Base-by-base conservation (phyloP, 345 rosid species). In the Alliaria petiolata region DNA sequence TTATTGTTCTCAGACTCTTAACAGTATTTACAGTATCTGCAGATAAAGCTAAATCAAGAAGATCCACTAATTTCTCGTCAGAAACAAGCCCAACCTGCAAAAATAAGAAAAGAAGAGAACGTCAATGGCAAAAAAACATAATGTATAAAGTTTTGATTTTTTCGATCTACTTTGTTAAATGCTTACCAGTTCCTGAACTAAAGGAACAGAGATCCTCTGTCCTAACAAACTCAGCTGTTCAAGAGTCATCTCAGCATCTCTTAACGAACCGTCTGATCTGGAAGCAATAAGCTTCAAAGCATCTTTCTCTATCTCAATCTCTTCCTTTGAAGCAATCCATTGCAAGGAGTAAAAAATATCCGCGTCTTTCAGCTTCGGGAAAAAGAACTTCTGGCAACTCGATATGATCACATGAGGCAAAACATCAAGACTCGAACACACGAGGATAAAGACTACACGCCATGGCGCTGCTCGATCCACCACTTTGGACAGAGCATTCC, bases 1-100 rank as follows among this genome's bases (percentile, higher is more conserved):
- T 90, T 78, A 95, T 89, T 71, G 78, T 81, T 73, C 99, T 90
- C 71, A 95, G 80, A 71, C 80, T 90, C 92, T 92, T 95, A 53
- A 95, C 97, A 1, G 99, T 95, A 78, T 95, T 95, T 25, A 92
- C 98, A 8, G 99, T 92, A 84, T 95, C 99, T 33, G 99, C 99
- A 69, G 99, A 95, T 81, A 95, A 78, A 78, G 99, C 98, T 74
- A 95, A 83, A 83, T 95, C 99, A 64, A 95, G 99, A 84, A 95
- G 98, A 81, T 92, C 98, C 69, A 95, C 97, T 84, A 95, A 63
- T 62, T 90, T 95, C 80, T 95, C 99, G 82, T 95, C 99, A 52
- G 92, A 92, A 61, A 95, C 83, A 50, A 95, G 92, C 53, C 99
- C 99, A 64, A 87, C 98, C 99, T 92, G 85, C 40, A 66, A 70